A percentile compares a stretch with the other conserved stretches of the same genome.
Conservation (phyloP, 164 flowering plant species). For the Taxillus chinensis region DNA sequence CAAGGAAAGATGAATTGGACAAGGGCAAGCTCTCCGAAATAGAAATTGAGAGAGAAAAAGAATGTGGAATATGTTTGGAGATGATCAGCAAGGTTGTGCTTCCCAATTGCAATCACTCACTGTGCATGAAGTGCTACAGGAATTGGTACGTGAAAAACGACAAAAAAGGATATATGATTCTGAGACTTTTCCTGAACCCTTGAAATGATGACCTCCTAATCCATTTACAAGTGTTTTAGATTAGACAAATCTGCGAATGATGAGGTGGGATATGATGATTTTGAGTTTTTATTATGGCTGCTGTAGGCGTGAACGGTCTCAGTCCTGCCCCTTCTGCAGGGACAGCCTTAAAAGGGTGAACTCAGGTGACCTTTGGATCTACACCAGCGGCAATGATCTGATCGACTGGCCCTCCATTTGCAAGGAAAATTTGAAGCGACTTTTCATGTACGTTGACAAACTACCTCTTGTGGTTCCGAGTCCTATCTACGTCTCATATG, state of each 20-base stretch:
- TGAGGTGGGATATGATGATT: neutral
- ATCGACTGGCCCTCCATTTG: conserved; percentile 39
- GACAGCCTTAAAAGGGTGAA: conserved; percentile 66
- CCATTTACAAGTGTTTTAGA: neutral
- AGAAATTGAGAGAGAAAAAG: conserved; percentile 79
- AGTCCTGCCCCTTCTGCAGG: conserved; percentile 89
- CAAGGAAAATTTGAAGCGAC: conserved; percentile 59
- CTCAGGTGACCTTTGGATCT: conserved; percentile 81
- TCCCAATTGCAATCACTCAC: conserved; percentile 67
- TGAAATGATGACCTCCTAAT: too few relatives aligned
- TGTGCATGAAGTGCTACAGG: conserved; percentile 77
- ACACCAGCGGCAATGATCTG: conserved; percentile 39
- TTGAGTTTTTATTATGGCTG: conserved; percentile 1
- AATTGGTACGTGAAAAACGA: conserved; percentile 40
- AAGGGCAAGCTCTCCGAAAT: conserved; percentile 57
- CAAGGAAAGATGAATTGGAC: conserved; percentile 33
- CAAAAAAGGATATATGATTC: neutral
- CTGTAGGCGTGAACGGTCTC: conserved; percentile 66
- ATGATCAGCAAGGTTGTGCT: conserved; percentile 59
- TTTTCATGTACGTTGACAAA: conserved; percentile 61
- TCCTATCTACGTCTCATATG: conserved; percentile 34
- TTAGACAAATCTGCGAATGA: neutral
- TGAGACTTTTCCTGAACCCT: neutral
- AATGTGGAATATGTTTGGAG: conserved; percentile 95
- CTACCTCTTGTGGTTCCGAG: conserved; percentile 66